Evolutionary conservation across 805 yeast genomes (phyloP).

Genomic region (Ascoidea rubescens): DNA sequence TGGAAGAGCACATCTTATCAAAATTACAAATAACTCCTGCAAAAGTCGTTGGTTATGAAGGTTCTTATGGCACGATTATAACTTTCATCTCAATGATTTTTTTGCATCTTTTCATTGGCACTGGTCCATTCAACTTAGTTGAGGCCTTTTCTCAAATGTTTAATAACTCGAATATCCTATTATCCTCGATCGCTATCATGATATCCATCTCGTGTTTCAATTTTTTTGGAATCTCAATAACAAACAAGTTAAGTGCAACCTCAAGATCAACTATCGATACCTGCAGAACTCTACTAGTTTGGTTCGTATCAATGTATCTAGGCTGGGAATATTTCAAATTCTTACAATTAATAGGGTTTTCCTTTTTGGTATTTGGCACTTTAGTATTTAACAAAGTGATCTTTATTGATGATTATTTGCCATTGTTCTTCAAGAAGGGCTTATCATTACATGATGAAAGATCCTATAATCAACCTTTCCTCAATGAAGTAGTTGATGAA

Average conservation of each 20-base stretch:
- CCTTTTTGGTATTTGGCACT: slow-evolving; percentile 53
- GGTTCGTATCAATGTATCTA: slow-evolving; percentile 52
- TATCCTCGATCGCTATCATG: slow-evolving; percentile 53
- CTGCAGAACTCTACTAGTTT: slow-evolving; percentile 59
- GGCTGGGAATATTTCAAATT: slow-evolving; percentile 65
- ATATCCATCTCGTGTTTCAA: slow-evolving; percentile 59
- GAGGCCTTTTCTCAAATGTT: slow-evolving; percentile 37
- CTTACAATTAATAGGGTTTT: slow-evolving; percentile 55
- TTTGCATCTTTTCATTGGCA: slow-evolving; percentile 27
- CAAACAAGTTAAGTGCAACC: slow-evolving; percentile 56
- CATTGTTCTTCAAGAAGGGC: slow-evolving; percentile 27
- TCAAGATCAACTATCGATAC: slow-evolving; percentile 71
- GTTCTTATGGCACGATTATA: slow-evolving; percentile 43
- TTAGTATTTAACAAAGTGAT: slow-evolving; percentile 60
- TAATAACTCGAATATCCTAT: slow-evolving; percentile 25
- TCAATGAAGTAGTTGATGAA: slow-evolving; percentile 25
- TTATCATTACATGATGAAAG: slow-evolving; percentile 10
- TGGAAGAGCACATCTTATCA: slow-evolving; percentile 55
- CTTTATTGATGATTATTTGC: slow-evolving; percentile 36
- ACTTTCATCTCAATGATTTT: slow-evolving; percentile 31
- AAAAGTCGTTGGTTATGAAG: slow-evolving; percentile 61
- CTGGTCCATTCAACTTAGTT: slow-evolving; percentile 37
- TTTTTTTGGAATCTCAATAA: slow-evolving; percentile 57
- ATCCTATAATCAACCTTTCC: slow-evolving; percentile 4
- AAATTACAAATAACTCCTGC: slow-evolving; percentile 43